Percentiles rank a stretch among this genome's conserved stretches.
Conservation (phyloP, 768 basidiomycete genomes). For the Mycena alexandri region DNA sequence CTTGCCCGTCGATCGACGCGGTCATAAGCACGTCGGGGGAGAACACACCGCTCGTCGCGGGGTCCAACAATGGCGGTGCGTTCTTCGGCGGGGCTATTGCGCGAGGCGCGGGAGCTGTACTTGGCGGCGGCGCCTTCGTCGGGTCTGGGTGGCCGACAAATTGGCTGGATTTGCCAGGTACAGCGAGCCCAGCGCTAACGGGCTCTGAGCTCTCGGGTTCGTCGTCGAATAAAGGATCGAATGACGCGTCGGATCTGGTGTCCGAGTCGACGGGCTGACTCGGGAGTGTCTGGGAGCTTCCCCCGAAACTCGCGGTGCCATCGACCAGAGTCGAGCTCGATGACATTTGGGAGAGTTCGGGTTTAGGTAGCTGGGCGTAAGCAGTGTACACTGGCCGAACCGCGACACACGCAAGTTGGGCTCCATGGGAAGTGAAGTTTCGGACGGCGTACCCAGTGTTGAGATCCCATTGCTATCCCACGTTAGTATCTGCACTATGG, state of each 20-base stretch:
- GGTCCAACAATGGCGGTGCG: slow-evolving; percentile 80
- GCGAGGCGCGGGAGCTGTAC: slow-evolving; percentile 39
- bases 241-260: slow-evolving; percentile 82
- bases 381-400: slow-evolving; percentile 62
- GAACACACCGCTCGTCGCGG: slow-evolving; percentile 68
- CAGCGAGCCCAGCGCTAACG: too few species aligned
- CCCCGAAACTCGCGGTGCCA: slow-evolving; percentile 37
- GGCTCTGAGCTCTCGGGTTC: slow-evolving; percentile 63
- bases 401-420: slow-evolving; percentile 86
- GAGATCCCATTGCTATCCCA: slow-evolving; percentile 93
- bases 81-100: slow-evolving; percentile 74
- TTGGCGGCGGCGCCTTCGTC: background rate
- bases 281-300: slow-evolving; percentile 27
- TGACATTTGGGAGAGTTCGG: slow-evolving; percentile 22
- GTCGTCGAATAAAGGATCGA: slow-evolving; percentile 92
- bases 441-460: slow-evolving; percentile 88
- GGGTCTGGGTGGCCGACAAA: slow-evolving; percentile 10
- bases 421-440: slow-evolving; percentile 83
- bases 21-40: slow-evolving; percentile 91
- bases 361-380: slow-evolving; percentile 10
- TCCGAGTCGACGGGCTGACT: slow-evolving; percentile 59
- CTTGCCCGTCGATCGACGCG: slow-evolving; percentile 91
- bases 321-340: slow-evolving; percentile 38
- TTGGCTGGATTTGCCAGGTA: background rate
- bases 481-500: slow-evolving; percentile 32